Percentiles rank a stretch among this genome's conserved stretches.
phyloP scores from a whole-genome alignment of 306 rosid species.

The Herpetospermum pedunculosum region DNA sequence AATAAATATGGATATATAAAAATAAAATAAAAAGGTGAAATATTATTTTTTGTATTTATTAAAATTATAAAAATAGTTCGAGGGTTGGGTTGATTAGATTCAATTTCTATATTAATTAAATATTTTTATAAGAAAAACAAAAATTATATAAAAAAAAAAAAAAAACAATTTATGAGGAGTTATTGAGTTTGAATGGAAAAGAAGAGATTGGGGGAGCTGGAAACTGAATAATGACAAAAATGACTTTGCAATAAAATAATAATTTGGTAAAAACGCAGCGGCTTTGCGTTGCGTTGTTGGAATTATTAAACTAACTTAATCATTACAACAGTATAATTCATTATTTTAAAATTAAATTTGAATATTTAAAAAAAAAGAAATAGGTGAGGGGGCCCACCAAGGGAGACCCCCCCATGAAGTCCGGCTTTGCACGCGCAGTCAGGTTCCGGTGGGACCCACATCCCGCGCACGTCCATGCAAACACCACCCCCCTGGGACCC shows the following conservation, averaged over 20 bases:
- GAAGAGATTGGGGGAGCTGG: background rate
- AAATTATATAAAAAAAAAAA: too few relatives aligned
- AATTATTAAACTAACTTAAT: constrained; percentile 1
- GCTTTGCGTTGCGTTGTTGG: constrained; percentile 4
- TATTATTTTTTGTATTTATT: too few relatives aligned
- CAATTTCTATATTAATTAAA: too few relatives aligned
- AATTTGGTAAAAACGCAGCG: constrained; percentile 8
- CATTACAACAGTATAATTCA: background rate
- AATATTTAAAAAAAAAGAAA: too few relatives aligned
- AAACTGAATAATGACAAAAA: constrained; percentile 8
- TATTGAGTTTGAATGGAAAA: too few relatives aligned
- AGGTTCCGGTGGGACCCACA: constrained; percentile 15
- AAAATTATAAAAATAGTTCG: too few relatives aligned
- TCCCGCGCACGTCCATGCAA: constrained; percentile 49
- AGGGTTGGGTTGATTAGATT: too few relatives aligned
- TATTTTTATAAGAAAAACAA: too few relatives aligned
- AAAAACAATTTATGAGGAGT: too few relatives aligned
- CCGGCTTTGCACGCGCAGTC: constrained; percentile 71
- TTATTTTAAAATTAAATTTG: background rate
- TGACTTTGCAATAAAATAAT: background rate
- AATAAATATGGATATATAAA: too few relatives aligned
- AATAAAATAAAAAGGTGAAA: too few relatives aligned
- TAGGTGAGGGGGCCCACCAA: background rate
- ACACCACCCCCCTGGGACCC: background rate
- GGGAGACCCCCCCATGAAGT: constrained; percentile 40